These are phyloP conservation scores for Sechiopsis laciniata DNA, from an alignment of 306 rosid species.

Conservation along the genomic window DNA sequence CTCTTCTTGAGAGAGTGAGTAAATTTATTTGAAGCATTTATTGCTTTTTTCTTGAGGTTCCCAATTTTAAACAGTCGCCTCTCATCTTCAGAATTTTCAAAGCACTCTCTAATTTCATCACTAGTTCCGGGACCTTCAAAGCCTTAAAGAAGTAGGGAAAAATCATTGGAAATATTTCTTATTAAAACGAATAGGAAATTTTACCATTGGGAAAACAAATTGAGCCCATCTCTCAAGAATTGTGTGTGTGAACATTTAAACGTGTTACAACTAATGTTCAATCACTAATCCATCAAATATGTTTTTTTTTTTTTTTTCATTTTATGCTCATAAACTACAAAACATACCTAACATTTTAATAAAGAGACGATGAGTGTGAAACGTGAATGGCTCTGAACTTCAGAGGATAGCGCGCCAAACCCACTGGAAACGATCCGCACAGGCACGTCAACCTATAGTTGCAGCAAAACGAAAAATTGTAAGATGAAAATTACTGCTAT, in stretches of 20 bases:
- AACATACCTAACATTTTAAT: constrained; percentile 57
- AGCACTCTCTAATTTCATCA: constrained; percentile 56
- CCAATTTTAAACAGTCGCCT: constrained; percentile 64
- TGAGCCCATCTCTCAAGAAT: constrained; percentile 5
- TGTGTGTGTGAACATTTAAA: not conserved
- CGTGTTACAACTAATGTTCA: not conserved
- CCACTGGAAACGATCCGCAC: constrained; percentile 29
- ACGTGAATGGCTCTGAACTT: constrained; percentile 14
- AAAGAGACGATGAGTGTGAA: constrained; percentile 11
- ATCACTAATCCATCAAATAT: not conserved
- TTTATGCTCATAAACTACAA: constrained; percentile 6
- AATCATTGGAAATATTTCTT: not conserved
- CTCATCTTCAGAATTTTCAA: constrained; percentile 79
- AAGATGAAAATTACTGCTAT: constrained; percentile 5
- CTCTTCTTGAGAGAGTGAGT: constrained; percentile 84
- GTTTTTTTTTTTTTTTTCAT: not conserved
- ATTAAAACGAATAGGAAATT: not conserved
- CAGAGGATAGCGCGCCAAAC: not conserved
- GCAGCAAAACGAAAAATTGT: constrained; percentile 1
- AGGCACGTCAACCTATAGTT: constrained; percentile 22
- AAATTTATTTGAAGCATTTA: constrained; percentile 76
- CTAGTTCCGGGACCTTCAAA: constrained; percentile 49
- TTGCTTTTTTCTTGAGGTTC: constrained; percentile 71
- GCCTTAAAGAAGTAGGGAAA: not conserved
- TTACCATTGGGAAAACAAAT: not conserved